phyloP scores from a whole-genome alignment of 352 stramenopile species.

The Globisporangium solare region DNA sequence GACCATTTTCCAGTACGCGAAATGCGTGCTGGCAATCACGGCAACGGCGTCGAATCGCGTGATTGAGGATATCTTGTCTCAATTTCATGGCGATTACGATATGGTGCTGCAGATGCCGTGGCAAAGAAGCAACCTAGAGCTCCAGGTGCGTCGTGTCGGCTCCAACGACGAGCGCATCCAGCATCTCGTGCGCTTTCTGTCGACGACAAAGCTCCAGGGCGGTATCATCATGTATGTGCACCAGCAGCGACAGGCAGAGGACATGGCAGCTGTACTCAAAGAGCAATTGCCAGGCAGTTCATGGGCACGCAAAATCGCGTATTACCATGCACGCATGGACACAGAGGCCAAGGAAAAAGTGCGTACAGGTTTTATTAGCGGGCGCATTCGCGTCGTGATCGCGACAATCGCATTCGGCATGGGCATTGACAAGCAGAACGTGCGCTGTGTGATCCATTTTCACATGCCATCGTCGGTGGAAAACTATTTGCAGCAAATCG shows the following conservation, averaged over 20 bases:
- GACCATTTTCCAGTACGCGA: slow-evolving; percentile 48
- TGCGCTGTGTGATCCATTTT: slow-evolving; percentile 97
- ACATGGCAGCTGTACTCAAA: slow-evolving; percentile 57
- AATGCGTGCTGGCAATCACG: slow-evolving; percentile 89
- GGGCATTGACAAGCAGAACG: slow-evolving; percentile 98
- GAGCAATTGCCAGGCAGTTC: slow-evolving; percentile 36
- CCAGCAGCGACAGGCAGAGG: slow-evolving; percentile 71
- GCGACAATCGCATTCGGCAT: slow-evolving; percentile 98
- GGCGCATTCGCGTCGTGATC: slow-evolving; percentile 88
- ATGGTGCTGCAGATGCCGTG: slow-evolving; percentile 74
- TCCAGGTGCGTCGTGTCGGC: slow-evolving; percentile 45
- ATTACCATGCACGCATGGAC: slow-evolving; percentile 94
- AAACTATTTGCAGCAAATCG: slow-evolving; percentile 98
- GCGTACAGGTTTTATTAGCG: slow-evolving; percentile 83
- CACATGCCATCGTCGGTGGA: slow-evolving; percentile 96
- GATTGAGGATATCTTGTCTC: slow-evolving; percentile 61
- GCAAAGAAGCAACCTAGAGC: slow-evolving; percentile 59
- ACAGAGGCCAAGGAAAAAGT: slow-evolving; percentile 73
- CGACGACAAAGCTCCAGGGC: slow-evolving; percentile 23
- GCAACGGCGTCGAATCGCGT: slow-evolving; percentile 86
- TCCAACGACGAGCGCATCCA: slow-evolving; percentile 59
- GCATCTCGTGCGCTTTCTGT: slow-evolving; percentile 29
- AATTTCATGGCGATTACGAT: slow-evolving; percentile 40
- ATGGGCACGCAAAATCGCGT: slow-evolving; percentile 44
- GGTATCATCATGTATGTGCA: slow-evolving; percentile 83